Evolutionary conservation across 306 rosid genomes (phyloP), one percentile per base, ranked within the genome.

Genomic region (Vicia sativa): DNA sequence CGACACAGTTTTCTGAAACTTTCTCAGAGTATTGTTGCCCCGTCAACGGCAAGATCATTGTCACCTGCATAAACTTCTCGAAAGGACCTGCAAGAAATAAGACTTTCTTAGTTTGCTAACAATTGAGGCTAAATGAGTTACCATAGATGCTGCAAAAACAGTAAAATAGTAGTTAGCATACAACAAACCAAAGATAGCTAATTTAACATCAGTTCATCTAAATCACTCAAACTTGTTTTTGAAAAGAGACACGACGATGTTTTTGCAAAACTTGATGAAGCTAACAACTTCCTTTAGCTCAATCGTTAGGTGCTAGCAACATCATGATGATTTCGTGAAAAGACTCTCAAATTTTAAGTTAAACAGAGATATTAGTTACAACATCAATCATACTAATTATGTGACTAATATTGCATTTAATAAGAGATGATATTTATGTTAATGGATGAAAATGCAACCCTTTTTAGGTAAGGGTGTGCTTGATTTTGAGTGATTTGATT

Each of bases 11-110:
- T 67, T 90, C 96, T 0, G 96, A 15, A 5, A 90, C 95, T 68
- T 90, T 93, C 83, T 76, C 88, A 0, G 97, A 77, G 74, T 86
- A 93, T 65, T 88, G 91, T 11, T 74, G 73, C 11, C 96, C 98
- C 2, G 97, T 83, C 55, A 93, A 62, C 0, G 97, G 95, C 78
- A 83, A 65, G 60, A 90, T 85, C 78, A 78, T 77, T 0, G 90
- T 87, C 13, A 31, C 97, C 95, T 81, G 39, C 44, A 70, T 77
- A 56, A 77, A 73, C 70, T 81, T 81, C 72, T 81, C 80, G 65
- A 77, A 81, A 38, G 74, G 74, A 65, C 82, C 82, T 81, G 57
- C 14, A 29, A 67, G 19, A 38, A 0, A 38, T 1, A 72, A 61
- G 2, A 11, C 34, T 10, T 5, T 11, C 6, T 14, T n/a, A 45